A percentile compares a stretch with the other conserved stretches of the same genome.
Conservation (phyloP, 306 rosid species). For the Citrullus colocynthis region DNA sequence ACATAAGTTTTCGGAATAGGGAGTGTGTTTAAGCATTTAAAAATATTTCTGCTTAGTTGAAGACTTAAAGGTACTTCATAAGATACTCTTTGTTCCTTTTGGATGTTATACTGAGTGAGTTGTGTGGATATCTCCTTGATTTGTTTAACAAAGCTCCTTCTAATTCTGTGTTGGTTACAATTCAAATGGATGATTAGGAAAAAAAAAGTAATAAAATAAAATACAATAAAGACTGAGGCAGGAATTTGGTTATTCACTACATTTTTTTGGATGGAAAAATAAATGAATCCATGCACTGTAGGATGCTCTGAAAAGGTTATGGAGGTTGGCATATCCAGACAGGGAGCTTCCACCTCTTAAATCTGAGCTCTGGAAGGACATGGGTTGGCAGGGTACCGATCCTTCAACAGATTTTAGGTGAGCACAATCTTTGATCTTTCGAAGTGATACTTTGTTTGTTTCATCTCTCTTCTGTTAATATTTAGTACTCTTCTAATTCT, state of each 20-base stretch:
- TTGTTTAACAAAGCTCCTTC: too few relatives aligned
- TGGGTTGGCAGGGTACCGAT: conserved; percentile 99
- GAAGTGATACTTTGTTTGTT: background rate
- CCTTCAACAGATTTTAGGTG: conserved; percentile 98
- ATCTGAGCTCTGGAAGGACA: conserved; percentile 93
- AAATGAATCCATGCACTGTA: conserved; percentile 19
- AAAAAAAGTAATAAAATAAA: background rate
- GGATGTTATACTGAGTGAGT: background rate
- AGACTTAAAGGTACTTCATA: background rate
- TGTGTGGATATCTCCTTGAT: background rate
- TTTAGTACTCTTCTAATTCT: conserved; percentile 3
- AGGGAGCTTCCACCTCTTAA: conserved; percentile 74
- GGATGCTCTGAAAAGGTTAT: conserved; percentile 69
- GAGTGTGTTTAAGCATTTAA: background rate
- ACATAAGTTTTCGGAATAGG: background rate
- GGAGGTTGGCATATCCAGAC: conserved; percentile 84
- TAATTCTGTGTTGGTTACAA: background rate
- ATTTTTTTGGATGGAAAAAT: background rate
- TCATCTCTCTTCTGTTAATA: background rate
- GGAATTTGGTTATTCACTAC: background rate
- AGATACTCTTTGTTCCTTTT: background rate
- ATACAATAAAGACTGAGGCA: background rate
- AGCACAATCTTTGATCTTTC: conserved; percentile 4
- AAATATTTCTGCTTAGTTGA: background rate
- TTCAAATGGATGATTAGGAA: background rate